A percentile compares a stretch with the other conserved stretches of the same genome.
These are phyloP conservation scores for Paecilomyces sp. DNA, from an alignment of 2,329 filamentous ascomycete genomes.

Conservation along the genomic window DNA sequence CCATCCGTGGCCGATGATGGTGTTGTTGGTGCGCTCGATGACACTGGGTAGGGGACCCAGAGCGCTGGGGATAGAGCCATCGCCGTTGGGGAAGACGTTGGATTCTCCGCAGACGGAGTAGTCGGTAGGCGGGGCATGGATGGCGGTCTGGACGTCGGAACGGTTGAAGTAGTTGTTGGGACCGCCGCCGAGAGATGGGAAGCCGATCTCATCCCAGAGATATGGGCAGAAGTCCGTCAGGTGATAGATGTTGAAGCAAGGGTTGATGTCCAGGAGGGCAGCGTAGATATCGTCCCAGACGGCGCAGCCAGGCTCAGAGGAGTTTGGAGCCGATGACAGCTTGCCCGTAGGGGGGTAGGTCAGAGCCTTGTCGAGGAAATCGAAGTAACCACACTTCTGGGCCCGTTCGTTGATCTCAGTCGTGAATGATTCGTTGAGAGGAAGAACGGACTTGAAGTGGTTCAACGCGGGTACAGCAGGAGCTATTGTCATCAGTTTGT, in stretches of 20 bases:
- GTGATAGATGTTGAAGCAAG: conserved; percentile 72
- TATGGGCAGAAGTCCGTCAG: conserved; percentile 65
- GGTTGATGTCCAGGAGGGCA: conserved; percentile 55
- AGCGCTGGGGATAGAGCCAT: conserved; percentile 38
- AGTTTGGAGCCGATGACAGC: conserved; percentile 47
- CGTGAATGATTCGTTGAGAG: conserved; percentile 35
- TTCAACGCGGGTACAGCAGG: conserved; percentile 36
- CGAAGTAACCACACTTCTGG: conserved; percentile 38
- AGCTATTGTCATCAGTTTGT: conserved; percentile 10
- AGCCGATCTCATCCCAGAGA: conserved; percentile 60
- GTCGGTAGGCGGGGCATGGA: conserved; percentile 47
- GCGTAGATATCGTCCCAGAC: conserved; percentile 50
- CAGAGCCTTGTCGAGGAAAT: conserved; percentile 40
- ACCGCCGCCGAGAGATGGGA: conserved; percentile 60
- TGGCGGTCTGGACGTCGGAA: conserved; percentile 58
- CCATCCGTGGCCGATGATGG: conserved; percentile 66
- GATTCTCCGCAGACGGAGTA: conserved; percentile 37
- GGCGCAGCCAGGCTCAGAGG: conserved; percentile 44
- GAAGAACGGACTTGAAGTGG: conserved; percentile 32
- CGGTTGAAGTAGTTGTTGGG: conserved; percentile 62
- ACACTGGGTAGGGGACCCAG: conserved; percentile 51
- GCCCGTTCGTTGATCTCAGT: conserved; percentile 30
- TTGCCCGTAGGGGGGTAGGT: conserved; percentile 60
- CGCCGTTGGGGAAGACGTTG: conserved; percentile 37
- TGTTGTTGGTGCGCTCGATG: conserved; percentile 65